Evolutionary conservation across 2,329 filamentous ascomycete genomes (phyloP).

Genomic region (Venturia aucupariae): DNA sequence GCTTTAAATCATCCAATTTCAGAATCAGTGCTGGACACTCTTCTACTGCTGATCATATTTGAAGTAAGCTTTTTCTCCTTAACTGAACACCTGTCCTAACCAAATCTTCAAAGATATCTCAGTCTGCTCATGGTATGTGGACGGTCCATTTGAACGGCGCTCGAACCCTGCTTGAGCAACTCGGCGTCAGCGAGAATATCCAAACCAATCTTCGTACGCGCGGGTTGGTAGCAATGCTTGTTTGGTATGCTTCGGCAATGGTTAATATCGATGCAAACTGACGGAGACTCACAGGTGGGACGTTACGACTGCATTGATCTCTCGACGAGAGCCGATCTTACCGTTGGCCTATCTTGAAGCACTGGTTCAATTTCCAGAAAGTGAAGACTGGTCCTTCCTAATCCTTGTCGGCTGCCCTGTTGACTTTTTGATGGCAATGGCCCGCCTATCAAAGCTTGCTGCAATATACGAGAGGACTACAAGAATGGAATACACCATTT

Average conservation of each 20-base stretch:
- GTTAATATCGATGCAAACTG: too few relatives aligned
- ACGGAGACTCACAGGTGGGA: neutral
- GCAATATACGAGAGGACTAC: conserved; percentile 5
- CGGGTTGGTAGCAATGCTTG: conserved; percentile 3
- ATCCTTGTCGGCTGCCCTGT: conserved; percentile 1
- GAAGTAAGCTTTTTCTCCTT: neutral
- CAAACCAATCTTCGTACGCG: neutral
- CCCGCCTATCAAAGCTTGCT: conserved; percentile 4
- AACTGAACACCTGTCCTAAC: neutral
- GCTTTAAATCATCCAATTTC: neutral
- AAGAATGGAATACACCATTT: conserved; percentile 6
- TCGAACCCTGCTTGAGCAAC: neutral
- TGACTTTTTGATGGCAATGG: neutral
- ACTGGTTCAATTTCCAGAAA: neutral
- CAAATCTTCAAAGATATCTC: neutral
- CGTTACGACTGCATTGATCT: neutral
- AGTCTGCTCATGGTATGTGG: conserved; percentile 1
- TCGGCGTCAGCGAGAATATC: neutral
- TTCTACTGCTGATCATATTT: neutral
- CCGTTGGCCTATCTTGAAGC: neutral
- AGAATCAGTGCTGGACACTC: neutral
- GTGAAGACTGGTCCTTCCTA: neutral
- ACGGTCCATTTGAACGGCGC: conserved; percentile 1
- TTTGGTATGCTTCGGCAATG: neutral
- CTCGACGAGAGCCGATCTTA: neutral